Base-by-base conservation (phyloP, 768 basidiomycete species). In the Lentinula edodes region DNA sequence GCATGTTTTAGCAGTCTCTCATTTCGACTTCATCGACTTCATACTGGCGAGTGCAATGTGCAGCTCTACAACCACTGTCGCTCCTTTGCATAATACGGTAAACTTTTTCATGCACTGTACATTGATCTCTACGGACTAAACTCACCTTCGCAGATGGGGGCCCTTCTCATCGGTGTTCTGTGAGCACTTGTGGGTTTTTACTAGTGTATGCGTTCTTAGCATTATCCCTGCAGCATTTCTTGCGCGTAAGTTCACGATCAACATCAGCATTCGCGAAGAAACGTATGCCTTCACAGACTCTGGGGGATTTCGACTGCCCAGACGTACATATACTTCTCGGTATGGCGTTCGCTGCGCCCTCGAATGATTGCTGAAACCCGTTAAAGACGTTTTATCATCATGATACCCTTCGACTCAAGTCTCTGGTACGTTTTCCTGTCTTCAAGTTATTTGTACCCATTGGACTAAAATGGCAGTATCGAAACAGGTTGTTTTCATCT, bases 121-220 rank as follows among this genome's bases (percentile, higher is more conserved):
- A 6, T 51, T 51, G 50, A 13, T 54, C 34, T 28, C 15, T 10
- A 16, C 6, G 9, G 10, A 38, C 41, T 35, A 9, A 39, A 8
- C 38, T 39, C 38, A 39, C 6, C 12, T 23, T 56, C 38, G 15
- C 41, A 60, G 59, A 51, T 60, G 59, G 59, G 59, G 1, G 59
- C 59, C 8, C 51, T 60, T 9, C 35, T 60, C 23, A 50, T 60
- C 20, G 59, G 59, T 8, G 48, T 60, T 12, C 36, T 60, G 59
- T 60, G 32, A 52, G 59, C 43, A 39, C 34, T 41, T 35, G n/a
- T 16, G 15, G 15, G 34, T 15, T 2, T n/a, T 15, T 10, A 6
- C 42, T 13, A 7, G 2, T 32, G 6, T 15, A 13, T 52, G 20
- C 13, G 32, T 38, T 23, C 23, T 51, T 0, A 23, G 32, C 10